Evolutionary conservation across 805 yeast genomes (phyloP), one percentile per base, ranked within the genome.

Genomic region (Sugiyamaella floridensis): DNA sequence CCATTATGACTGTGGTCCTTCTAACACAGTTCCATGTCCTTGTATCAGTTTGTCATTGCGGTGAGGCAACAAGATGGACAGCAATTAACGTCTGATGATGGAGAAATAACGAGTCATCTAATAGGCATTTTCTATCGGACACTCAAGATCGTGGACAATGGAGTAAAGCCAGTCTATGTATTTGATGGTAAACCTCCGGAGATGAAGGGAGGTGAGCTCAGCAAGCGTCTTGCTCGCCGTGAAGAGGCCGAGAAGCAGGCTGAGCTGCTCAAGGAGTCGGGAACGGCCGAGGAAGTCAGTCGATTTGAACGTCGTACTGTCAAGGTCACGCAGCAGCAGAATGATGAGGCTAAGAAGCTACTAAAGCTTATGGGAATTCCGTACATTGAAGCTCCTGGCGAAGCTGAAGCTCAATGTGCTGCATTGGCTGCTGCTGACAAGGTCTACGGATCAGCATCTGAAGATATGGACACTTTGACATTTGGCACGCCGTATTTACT

Each of bases 391-490:
- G 98, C 99, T 0, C 99, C 99, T 1, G 85, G 97, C 66, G 99
- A 93, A 69, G 99, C 99, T 1, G 99, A 93, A 67, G 96, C 99
- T 0, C 98, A 93, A 63, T 93, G 99, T 74, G 98, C 99, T 0
- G 93, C 82, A 57, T 71, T 93, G 47, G 97, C 97, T 2, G 79
- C 82, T 53, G 79, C 81, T 11, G 97, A 96, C 1, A 89, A 89
- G 64, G 98, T 92, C 0, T 93, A 83, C 66, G 99, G 96, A 8
- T 96, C 98, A 2, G 99, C 97, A 1, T 86, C 96, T 5, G 99
- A 93, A 67, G 99, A 93, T 80, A 93, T 93, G 99, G 99, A 93
- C 70, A 93, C 99, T 1, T 68, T 93, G 52, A 93, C 98, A 64
- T 93, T 92, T 66, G 83, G 81, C 52, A 87, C 98, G 1, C 93